phyloP scores from a whole-genome alignment of 2,329 filamentous ascomycete species.

The Catunica adiposa region DNA sequence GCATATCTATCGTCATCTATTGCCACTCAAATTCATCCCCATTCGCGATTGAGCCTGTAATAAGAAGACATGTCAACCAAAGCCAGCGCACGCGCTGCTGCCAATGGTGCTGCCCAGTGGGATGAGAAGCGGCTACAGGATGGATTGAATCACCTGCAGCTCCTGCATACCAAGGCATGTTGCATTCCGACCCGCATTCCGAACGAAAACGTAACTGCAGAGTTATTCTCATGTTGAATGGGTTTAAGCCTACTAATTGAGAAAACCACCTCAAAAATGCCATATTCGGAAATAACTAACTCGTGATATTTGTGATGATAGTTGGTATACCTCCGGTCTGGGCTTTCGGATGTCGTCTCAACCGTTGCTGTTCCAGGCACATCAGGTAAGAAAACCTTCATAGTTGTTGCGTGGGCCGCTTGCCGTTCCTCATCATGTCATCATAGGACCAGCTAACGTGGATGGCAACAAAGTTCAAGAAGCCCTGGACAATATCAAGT shows the following conservation, averaged over 20 bases:
- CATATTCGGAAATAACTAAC: background rate
- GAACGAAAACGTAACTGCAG: background rate
- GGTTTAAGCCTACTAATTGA: background rate
- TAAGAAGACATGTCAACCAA: conserved; percentile 8
- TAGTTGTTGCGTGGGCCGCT: background rate
- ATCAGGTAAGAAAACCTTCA: conserved; percentile 6
- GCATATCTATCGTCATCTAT: background rate
- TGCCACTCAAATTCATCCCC: background rate
- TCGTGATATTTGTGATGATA: background rate
- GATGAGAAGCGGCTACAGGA: conserved; percentile 13
- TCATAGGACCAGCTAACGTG: background rate
- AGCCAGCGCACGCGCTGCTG: conserved; percentile 12
- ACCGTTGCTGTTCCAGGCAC: conserved; percentile 9
- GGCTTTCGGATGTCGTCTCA: conserved; percentile 12
- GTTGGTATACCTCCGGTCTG: conserved; percentile 13
- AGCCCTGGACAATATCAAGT: conserved; percentile 25
- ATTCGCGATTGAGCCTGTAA: background rate
- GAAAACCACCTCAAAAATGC: background rate
- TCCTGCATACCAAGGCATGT: conserved; percentile 13
- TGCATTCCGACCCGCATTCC: conserved; percentile 4
- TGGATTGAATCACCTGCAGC: conserved; percentile 13
- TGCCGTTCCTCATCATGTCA: background rate
- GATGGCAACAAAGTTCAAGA: conserved; percentile 21
- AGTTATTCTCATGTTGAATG: background rate
- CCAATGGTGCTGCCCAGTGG: conserved; percentile 7